Percentiles rank a stretch among this genome's conserved stretches.
These are phyloP conservation scores for Hymenoscyphus scutula DNA, from an alignment of 2,329 filamentous ascomycete species.

Conservation along the genomic window DNA sequence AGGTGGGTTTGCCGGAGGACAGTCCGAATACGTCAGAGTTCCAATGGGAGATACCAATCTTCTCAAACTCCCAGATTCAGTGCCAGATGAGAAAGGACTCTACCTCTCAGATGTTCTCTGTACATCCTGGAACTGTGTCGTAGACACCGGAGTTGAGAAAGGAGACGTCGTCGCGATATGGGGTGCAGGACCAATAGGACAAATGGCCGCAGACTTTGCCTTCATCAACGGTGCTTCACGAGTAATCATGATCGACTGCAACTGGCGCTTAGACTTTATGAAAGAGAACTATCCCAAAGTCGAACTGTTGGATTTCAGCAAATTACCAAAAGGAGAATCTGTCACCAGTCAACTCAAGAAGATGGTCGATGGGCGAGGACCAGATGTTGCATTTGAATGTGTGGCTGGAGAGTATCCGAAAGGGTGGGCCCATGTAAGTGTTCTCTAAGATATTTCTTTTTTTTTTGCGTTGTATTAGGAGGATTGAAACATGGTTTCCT, in stretches of 20 bases:
- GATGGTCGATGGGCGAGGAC: constrained; percentile 67
- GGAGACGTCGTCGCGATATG: constrained; percentile 79
- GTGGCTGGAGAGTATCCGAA: constrained; percentile 61
- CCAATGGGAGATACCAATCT: constrained; percentile 80
- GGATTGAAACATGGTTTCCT: too few relatives aligned
- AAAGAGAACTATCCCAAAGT: constrained; percentile 63
- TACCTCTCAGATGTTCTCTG: constrained; percentile 78
- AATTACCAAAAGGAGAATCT: constrained; percentile 58
- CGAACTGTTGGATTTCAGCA: constrained; percentile 67
- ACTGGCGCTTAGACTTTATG: constrained; percentile 66
- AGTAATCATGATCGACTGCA: constrained; percentile 77
- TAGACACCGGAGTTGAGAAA: constrained; percentile 77
- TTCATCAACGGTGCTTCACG: constrained; percentile 70
- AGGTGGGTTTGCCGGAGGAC: constrained; percentile 82
- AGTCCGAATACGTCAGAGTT: constrained; percentile 83
- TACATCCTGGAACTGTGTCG: constrained; percentile 79
- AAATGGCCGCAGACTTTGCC: constrained; percentile 77
- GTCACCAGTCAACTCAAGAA: constrained; percentile 73
- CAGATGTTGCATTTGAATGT: constrained; percentile 72
- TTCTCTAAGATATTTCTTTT: too few relatives aligned
- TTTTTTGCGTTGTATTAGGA: too few relatives aligned
- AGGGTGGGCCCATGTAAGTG: too few relatives aligned
- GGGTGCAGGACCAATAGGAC: constrained; percentile 78
- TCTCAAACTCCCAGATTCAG: constrained; percentile 71
- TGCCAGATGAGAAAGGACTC: constrained; percentile 78